phyloP scores from a whole-genome alignment of 257 asterid species.

The Solanum appendiculatum region DNA sequence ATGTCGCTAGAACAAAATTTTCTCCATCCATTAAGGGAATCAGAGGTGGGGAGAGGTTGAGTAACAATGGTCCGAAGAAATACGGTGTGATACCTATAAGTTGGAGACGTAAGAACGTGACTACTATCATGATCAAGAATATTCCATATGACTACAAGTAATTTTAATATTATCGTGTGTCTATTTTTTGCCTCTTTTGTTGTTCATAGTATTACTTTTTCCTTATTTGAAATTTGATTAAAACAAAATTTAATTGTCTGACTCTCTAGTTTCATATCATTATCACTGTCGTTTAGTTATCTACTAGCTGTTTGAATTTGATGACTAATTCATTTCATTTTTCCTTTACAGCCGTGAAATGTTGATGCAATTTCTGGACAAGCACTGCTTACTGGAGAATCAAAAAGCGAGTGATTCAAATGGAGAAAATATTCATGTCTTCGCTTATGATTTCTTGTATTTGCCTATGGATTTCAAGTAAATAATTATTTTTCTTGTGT shows the following conservation, averaged over 20 bases:
- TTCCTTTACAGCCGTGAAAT: slow-evolving; percentile 21
- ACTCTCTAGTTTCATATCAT: neutral
- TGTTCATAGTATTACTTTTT: neutral
- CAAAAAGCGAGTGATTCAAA: neutral
- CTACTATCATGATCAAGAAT: slow-evolving; percentile 57
- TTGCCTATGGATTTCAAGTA: slow-evolving; percentile 58
- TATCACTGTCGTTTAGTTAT: neutral
- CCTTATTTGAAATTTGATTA: neutral
- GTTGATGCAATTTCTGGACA: slow-evolving; percentile 28
- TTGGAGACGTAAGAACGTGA: slow-evolving; percentile 6
- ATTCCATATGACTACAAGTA: slow-evolving; percentile 51
- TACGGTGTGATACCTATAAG: slow-evolving; percentile 20
- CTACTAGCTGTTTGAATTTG: neutral
- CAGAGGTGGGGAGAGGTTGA: neutral
- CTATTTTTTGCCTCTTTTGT: neutral
- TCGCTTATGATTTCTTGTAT: slow-evolving; percentile 57
- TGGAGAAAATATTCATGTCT: neutral
- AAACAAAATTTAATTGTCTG: neutral
- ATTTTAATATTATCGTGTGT: neutral
- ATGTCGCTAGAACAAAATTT: neutral
- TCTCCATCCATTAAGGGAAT: neutral
- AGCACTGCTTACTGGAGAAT: slow-evolving; percentile 33
- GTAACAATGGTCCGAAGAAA: neutral
- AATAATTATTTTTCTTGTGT: neutral
- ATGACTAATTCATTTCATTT: neutral